A percentile compares a stretch with the other conserved stretches of the same genome.
Evolutionary conservation across 768 basidiomycete species (phyloP).

Genomic region (Boletales sp.): DNA sequence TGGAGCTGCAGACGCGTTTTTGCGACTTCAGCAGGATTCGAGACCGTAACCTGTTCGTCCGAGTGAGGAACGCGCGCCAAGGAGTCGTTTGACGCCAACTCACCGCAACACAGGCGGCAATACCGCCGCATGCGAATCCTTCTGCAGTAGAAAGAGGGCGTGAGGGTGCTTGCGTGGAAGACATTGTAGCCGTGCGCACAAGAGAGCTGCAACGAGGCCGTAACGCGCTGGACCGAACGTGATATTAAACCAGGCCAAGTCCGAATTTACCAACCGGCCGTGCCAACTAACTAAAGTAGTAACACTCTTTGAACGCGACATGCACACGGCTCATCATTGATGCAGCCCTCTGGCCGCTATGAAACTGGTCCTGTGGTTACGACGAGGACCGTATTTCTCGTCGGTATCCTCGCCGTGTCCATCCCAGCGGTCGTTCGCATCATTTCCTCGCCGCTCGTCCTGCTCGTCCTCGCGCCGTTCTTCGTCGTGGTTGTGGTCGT

Average conservation of each 20-base stretch:
- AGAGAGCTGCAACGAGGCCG: background rate
- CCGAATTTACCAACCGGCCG: too few species aligned
- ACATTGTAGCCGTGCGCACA: constrained; percentile 10
- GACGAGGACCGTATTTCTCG: constrained; percentile 50
- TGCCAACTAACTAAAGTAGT: too few species aligned
- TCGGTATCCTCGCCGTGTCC: constrained; percentile 54
- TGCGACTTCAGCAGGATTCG: constrained; percentile 71
- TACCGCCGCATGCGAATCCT: constrained; percentile 83
- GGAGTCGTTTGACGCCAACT: constrained; percentile 5
- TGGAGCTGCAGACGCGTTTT: constrained; percentile 97
- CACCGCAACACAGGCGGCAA: constrained; percentile 91
- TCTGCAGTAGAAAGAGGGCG: constrained; percentile 62
- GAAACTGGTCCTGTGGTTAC: constrained; percentile 41
- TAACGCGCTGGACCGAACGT: constrained; percentile 2
- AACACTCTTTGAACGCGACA: background rate
- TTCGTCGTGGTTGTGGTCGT: constrained; percentile 47
- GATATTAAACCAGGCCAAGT: background rate
- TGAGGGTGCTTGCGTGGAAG: constrained; percentile 7
- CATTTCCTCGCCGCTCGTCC: constrained; percentile 60
- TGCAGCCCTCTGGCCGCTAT: constrained; percentile 12
- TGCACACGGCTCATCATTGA: constrained; percentile 6
- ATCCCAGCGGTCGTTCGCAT: constrained; percentile 54
- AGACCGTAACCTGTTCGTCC: constrained; percentile 64
- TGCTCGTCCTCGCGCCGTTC: constrained; percentile 63
- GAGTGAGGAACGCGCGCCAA: constrained; percentile 4